A percentile compares a stretch with the other conserved stretches of the same genome.
Evolutionary conservation across 1,284 basidiomycete species (phyloP).

Genomic region (Calocybe gambosa): DNA sequence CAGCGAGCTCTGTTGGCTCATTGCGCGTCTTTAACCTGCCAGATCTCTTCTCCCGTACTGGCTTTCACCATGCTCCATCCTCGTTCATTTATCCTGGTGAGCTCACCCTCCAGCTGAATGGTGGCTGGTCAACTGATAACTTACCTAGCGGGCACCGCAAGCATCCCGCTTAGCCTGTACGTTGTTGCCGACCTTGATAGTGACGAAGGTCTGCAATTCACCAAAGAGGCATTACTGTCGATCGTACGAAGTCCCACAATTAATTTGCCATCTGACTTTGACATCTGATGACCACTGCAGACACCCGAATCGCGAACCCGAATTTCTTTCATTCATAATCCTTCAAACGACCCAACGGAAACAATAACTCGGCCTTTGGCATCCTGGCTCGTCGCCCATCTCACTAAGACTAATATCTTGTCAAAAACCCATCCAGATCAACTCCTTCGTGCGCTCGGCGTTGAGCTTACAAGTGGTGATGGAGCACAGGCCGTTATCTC

Average conservation of each 20-base stretch:
- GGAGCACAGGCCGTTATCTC: conserved; percentile 32
- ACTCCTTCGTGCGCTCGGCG: conserved; percentile 35
- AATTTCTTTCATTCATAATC: conserved; percentile 64
- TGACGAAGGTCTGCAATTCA: conserved; percentile 46
- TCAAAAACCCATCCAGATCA: conserved; percentile 30
- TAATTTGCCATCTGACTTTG: conserved; percentile 1
- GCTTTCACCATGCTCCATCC: conserved; percentile 30
- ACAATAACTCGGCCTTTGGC: conserved; percentile 14
- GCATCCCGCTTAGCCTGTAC: conserved; percentile 50
- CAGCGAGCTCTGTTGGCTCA: conserved; percentile 35
- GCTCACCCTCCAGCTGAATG: conserved; percentile 13
- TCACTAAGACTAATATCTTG: conserved; percentile 35
- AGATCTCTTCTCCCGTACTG: conserved; percentile 38
- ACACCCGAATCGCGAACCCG: conserved; percentile 39
- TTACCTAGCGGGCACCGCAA: conserved; percentile 29
- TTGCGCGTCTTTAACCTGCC: conserved; percentile 49
- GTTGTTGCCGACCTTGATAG: conserved; percentile 80
- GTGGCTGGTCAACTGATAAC: not conserved
- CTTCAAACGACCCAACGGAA: conserved; percentile 21
- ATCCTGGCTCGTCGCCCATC: conserved; percentile 42
- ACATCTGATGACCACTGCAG: conserved; percentile 25
- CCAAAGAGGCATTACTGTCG: conserved; percentile 59
- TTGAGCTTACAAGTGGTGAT: conserved; percentile 16
- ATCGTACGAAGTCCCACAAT: conserved; percentile 39
- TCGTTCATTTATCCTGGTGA: conserved; percentile 62